Evolutionary conservation across 2,329 filamentous ascomycete species (phyloP).

Genomic region (Hypoxylon sp.): DNA sequence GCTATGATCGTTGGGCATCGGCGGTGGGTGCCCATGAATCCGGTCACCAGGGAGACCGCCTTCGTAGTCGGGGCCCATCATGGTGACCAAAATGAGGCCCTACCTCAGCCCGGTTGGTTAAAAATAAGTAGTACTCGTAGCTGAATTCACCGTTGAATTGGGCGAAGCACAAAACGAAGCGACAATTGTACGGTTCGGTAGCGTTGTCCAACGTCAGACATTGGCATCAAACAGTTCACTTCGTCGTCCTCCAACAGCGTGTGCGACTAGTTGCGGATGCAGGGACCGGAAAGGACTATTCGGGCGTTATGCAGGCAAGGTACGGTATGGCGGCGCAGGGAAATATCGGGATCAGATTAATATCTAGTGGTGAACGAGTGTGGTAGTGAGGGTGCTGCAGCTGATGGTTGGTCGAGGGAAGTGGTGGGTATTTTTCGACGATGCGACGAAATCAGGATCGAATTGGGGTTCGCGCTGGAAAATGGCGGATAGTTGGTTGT

Average conservation of each 20-base stretch:
- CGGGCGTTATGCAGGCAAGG: conserved; percentile 31
- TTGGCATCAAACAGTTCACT: conserved; percentile 49
- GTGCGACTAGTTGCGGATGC: conserved; percentile 47
- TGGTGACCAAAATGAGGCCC: conserved; percentile 50
- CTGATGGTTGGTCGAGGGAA: conserved; percentile 35
- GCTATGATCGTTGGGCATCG: conserved; percentile 48
- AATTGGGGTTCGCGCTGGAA: conserved; percentile 39
- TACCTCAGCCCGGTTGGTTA: conserved; percentile 37
- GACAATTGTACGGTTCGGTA: conserved; percentile 44
- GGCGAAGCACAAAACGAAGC: conserved; percentile 45
- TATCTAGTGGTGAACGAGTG: conserved; percentile 40
- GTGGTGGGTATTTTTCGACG: conserved; percentile 42
- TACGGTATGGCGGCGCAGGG: conserved; percentile 24
- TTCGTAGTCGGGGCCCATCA: conserved; percentile 56
- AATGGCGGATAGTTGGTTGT: conserved; percentile 30
- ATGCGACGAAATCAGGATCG: conserved; percentile 42
- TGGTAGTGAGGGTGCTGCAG: conserved; percentile 38
- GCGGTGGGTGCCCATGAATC: conserved; percentile 52
- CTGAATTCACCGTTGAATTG: conserved; percentile 35
- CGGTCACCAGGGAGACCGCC: conserved; percentile 55
- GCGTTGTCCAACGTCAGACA: conserved; percentile 53
- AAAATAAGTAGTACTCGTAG: conserved; percentile 31
- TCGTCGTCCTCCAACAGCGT: conserved; percentile 41
- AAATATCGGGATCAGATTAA: conserved; percentile 33
- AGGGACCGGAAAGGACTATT: conserved; percentile 42